Conservation (phyloP, 1,284 basidiomycete genomes). For the Somion occarium region DNA sequence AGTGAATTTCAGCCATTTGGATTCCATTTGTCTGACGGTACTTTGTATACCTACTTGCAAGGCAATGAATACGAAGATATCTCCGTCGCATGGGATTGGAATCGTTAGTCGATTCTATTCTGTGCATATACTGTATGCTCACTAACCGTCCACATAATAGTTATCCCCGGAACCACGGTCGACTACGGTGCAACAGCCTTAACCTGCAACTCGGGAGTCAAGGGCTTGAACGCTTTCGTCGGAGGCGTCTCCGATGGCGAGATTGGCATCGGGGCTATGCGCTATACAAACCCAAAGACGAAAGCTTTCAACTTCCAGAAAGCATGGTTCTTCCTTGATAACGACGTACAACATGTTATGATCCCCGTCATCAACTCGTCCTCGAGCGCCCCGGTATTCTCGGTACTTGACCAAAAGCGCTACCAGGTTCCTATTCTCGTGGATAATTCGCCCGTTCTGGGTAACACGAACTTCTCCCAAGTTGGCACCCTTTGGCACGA, state of each 20-base stretch:
- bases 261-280: slow-evolving; percentile 54
- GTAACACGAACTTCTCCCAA: slow-evolving; percentile 27
- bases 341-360: slow-evolving; percentile 59
- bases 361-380: slow-evolving; percentile 44
- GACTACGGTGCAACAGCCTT: slow-evolving; percentile 53
- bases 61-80: slow-evolving; percentile 71
- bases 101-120: slow-evolving; percentile 31
- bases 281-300: slow-evolving; percentile 57
- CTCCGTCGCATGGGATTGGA: slow-evolving; percentile 67
- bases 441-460: slow-evolving; percentile 30
- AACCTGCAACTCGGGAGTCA: slow-evolving; percentile 31
- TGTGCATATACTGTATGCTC: background rate
- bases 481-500: slow-evolving; percentile 52
- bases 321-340: slow-evolving; percentile 67
- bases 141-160: slow-evolving; percentile 7
- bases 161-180: slow-evolving; percentile 61
- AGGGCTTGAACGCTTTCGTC: slow-evolving; percentile 52
- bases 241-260: slow-evolving; percentile 57
- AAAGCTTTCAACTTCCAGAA: slow-evolving; percentile 58
- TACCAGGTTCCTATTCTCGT: slow-evolving; percentile 39
- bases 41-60: slow-evolving; percentile 54
- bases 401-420: slow-evolving; percentile 61
- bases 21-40: slow-evolving; percentile 65
- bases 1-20: slow-evolving; percentile 53
- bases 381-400: slow-evolving; percentile 45